phyloP scores from a whole-genome alignment of 345 rosid genomes.

The Pistacia vera region DNA sequence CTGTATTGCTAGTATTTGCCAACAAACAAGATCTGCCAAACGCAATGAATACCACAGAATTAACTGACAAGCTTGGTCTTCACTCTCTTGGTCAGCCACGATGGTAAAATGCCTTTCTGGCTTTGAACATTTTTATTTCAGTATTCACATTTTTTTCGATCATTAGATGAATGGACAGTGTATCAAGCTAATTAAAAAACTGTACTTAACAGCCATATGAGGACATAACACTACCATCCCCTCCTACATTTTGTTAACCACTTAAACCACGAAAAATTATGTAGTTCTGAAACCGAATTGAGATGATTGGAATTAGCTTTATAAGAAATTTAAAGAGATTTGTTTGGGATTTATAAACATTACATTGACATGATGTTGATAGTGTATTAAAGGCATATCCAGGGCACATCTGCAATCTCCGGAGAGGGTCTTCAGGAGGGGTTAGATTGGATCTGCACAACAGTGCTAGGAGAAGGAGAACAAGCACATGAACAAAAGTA shows the following conservation, averaged over 20 bases:
- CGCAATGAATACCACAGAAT: constrained; percentile 95
- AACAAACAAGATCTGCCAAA: constrained; percentile 95
- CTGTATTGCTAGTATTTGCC: constrained; percentile 90
- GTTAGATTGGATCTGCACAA: constrained; percentile 83
- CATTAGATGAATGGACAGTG: too few relatives aligned
- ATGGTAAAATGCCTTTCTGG: constrained; percentile 50
- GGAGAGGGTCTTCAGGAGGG: constrained; percentile 89
- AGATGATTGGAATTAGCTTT: neutral
- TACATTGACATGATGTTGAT: neutral
- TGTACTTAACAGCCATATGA: too few relatives aligned
- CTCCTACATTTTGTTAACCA: neutral
- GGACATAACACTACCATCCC: neutral
- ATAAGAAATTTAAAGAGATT: too few relatives aligned
- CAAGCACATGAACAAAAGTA: constrained; percentile 4
- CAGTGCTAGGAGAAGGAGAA: constrained; percentile 53
- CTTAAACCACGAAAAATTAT: too few relatives aligned
- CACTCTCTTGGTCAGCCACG: constrained; percentile 92
- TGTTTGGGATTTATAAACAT: too few relatives aligned
- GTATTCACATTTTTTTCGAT: too few relatives aligned
- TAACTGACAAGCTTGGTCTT: constrained; percentile 92
- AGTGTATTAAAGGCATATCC: constrained; percentile 78
- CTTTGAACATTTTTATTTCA: neutral
- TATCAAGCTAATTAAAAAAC: too few relatives aligned
- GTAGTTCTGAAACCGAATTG: neutral
- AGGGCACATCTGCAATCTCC: constrained; percentile 79